Percentiles rank a stretch among this genome's conserved stretches.
These are phyloP conservation scores for Graphilbum ipis-grandicollis DNA, from an alignment of 2,329 filamentous ascomycete genomes.

Conservation along the genomic window DNA sequence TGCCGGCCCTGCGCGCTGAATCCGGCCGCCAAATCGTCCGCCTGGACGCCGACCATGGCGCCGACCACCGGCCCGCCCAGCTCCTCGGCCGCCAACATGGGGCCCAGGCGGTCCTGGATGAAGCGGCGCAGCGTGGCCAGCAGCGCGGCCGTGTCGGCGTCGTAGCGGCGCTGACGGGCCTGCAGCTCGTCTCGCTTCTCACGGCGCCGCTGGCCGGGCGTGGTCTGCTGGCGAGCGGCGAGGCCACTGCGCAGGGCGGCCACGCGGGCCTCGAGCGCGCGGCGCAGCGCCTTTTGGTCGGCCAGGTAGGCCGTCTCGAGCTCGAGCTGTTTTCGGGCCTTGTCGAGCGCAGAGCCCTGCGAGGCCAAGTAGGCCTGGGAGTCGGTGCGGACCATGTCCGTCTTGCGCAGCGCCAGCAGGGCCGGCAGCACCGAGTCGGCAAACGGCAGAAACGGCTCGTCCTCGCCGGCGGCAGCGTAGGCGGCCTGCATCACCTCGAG, in stretches of 20 bases:
- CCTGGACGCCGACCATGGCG: conserved; percentile 47
- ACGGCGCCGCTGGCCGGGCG: conserved; percentile 41
- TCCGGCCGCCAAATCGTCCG: conserved; percentile 39
- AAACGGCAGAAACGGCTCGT: conserved; percentile 48
- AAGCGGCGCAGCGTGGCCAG: conserved; percentile 51
- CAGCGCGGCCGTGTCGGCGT: conserved; percentile 41
- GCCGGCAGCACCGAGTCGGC: conserved; percentile 52
- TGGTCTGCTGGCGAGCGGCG: conserved; percentile 37
- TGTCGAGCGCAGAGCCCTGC: conserved; percentile 23
- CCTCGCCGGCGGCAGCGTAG: conserved; percentile 45
- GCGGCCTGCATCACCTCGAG: conserved; percentile 40
- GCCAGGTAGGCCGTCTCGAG: conserved; percentile 29
- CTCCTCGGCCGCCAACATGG: conserved; percentile 69
- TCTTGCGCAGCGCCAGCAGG: conserved; percentile 52
- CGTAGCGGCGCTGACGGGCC: conserved; percentile 40
- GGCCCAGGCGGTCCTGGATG: conserved; percentile 50
- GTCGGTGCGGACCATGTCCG: conserved; percentile 45
- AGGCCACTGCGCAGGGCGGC: conserved; percentile 38
- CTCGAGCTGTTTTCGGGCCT: conserved; percentile 29
- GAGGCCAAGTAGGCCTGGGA: conserved; percentile 40
- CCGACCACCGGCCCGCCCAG: conserved; percentile 70
- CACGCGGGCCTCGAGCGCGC: conserved; percentile 39
- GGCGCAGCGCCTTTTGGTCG: conserved; percentile 38
- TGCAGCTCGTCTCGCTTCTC: conserved; percentile 45
- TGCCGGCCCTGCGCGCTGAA: conserved; percentile 42